A percentile compares a stretch with the other conserved stretches of the same genome.
phyloP scores from a whole-genome alignment of 352 stramenopile species.

The Globisporangium middletonii region DNA sequence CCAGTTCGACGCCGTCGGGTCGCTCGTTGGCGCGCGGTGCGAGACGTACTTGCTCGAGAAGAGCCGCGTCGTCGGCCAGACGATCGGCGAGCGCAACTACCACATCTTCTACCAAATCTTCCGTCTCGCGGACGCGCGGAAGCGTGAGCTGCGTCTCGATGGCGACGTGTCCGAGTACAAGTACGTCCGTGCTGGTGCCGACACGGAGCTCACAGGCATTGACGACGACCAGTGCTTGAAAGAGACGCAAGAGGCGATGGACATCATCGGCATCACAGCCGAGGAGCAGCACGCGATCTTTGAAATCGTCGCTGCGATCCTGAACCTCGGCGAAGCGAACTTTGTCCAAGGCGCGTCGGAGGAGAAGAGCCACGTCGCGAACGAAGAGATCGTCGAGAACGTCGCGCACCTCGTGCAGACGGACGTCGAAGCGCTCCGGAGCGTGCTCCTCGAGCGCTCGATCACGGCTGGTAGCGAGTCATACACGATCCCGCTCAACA shows the following conservation, averaged over 20 bases:
- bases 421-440: conserved; percentile 63
- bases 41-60: conserved; percentile 97
- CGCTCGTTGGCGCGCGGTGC: conserved; percentile 57
- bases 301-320: conserved; percentile 92
- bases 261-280: conserved; percentile 86
- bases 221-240: conserved; percentile 67
- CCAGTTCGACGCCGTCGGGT: conserved; percentile 59
- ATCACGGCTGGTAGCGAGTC: conserved; percentile 92
- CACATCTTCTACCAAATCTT: conserved; percentile 98
- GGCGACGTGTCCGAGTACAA: conserved; percentile 65
- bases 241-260: conserved; percentile 86
- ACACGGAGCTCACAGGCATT: conserved; percentile 52
- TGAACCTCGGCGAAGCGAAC: conserved; percentile 95
- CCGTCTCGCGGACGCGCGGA: conserved; percentile 35
- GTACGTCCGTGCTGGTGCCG: conserved; percentile 60
- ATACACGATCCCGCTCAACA: conserved; percentile 89
- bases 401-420: conserved; percentile 56
- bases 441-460: conserved; percentile 84
- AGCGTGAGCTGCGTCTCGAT: conserved; percentile 46
- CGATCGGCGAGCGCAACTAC: conserved; percentile 93
- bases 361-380: conserved; percentile 52
- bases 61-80: conserved; percentile 90
- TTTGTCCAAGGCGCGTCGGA: conserved; percentile 69
- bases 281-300: conserved; percentile 91
- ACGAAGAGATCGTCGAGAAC: conserved; percentile 50